phyloP scores from a whole-genome alignment of 345 rosid species.

The Luvunga scandens region DNA sequence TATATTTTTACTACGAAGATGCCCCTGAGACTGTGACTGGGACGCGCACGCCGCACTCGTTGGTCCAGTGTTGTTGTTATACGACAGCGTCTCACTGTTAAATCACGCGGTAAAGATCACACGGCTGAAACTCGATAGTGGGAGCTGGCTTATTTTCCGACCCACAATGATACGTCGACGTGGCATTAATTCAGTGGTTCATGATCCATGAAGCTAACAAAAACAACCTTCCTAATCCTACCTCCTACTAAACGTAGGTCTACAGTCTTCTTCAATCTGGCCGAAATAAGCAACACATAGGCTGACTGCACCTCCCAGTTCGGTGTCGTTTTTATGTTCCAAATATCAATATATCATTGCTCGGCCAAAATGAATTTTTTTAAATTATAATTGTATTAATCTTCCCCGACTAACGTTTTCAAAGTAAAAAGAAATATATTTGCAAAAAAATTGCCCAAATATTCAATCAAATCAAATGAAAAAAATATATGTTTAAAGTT shows the following conservation, averaged over 20 bases:
- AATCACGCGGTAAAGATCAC: not conserved
- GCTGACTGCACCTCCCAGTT: too few relatives aligned
- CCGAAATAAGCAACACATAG: not conserved
- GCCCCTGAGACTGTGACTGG: not conserved
- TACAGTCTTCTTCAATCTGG: not conserved
- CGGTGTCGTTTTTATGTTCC: too few relatives aligned
- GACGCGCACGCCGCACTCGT: not conserved
- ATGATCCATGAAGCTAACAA: not conserved
- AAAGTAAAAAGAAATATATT: too few relatives aligned
- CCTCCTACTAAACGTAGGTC: not conserved
- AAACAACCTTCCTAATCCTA: not conserved
- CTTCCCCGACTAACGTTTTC: too few relatives aligned
- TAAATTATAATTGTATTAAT: too few relatives aligned
- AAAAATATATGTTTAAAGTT: too few relatives aligned
- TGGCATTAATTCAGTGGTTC: not conserved
- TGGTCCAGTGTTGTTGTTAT: not conserved
- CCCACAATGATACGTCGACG: not conserved
- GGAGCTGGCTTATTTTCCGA: not conserved
- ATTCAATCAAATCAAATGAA: too few relatives aligned
- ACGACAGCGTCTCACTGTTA: not conserved
- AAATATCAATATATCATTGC: too few relatives aligned
- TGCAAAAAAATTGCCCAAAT: too few relatives aligned
- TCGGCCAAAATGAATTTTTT: too few relatives aligned
- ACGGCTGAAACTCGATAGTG: not conserved
- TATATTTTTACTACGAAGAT: not conserved